These are phyloP conservation scores for Erodium texanum DNA, from an alignment of 441 rosid genomes.

Conservation along the genomic window DNA sequence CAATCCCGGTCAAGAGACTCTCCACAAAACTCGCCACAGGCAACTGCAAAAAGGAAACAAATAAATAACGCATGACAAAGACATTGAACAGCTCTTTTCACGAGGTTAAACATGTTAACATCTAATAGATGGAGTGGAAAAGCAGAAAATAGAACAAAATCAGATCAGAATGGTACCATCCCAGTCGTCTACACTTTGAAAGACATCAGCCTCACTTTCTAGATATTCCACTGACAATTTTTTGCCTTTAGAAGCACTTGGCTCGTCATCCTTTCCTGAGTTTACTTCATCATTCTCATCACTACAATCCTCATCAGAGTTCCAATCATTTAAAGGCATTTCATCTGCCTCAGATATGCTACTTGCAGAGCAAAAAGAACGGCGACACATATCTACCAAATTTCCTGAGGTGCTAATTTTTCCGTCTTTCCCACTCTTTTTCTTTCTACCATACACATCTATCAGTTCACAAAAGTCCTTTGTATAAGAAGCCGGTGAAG, in stretches of 20 bases:
- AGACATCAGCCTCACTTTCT: conserved; percentile 67
- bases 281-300: conserved; percentile 37
- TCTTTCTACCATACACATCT: conserved; percentile 39
- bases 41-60: conserved; percentile 37
- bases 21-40: conserved; percentile 62
- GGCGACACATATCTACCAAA: conserved; percentile 21
- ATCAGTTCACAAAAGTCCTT: conserved; percentile 50
- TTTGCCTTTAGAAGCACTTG: conserved; percentile 29
- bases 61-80: not conserved
- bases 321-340: conserved; percentile 17
- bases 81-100: not conserved
- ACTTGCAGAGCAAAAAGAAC: conserved; percentile 20
- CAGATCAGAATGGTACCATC: conserved; percentile 57
- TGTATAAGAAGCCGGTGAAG: conserved; percentile 47
- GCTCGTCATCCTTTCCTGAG: conserved; percentile 25
- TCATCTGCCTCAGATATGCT: conserved; percentile 19
- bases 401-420: conserved; percentile 21
- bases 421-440: conserved; percentile 26
- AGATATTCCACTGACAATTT: conserved; percentile 51
- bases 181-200: conserved; percentile 63
- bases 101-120: not conserved
- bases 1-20: conserved; percentile 25
- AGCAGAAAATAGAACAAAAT: conserved; percentile 10
- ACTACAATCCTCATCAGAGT: conserved; percentile 21
- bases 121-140: conserved; percentile 11